Evolutionary conservation across 495 filamentous ascomycete genomes (phyloP), one percentile per base, ranked within the genome.

Genomic region (Penicillium cataractarum): DNA sequence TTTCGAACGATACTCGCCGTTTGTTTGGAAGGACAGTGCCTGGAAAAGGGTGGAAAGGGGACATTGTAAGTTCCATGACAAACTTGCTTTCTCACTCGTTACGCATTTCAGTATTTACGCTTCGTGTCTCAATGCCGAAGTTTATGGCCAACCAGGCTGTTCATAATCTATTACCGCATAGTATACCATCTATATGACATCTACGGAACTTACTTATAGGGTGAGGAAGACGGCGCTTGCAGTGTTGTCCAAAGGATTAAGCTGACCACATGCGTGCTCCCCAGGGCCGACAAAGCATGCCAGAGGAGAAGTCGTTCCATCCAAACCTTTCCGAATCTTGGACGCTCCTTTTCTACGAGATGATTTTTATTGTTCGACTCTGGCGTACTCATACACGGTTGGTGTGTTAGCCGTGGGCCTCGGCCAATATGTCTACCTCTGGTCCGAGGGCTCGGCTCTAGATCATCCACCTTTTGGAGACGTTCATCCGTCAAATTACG

Each of bases 341-440:
- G 92, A 97, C 78, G 95, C 95, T 4, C 93, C 94, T 1, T 83
- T 85, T 26, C 82, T 98, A 50, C 84, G 92, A 29, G 95, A 99
- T 72, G 96, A 99, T 73, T 99, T 92, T 67, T 99, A 99, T 71
- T 97, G 93, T 75, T 93, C 93, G 0, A 83, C 92, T 8, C 82
- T 99, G 53, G 92, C 95, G 7, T 98, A 97, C 73, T 96, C 88
- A 2, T 74, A 80, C 24, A 88, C 83, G 8, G 82, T 84, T 35
- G 84, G 90, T 33, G 89, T 88, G 15, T 84, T 99, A 35, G 96
- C 93, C 40, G 91, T 97, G 17, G 95, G 92, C 0, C 84, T 98
- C 15, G 85, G 85, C n/a, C 86, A 89, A 51, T 80, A 86, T 29
- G 86, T 99, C 15, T 97, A 96, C 69, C 85, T 92, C 6, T 99